Evolutionary conservation across 495 filamentous ascomycete genomes (phyloP).

Genomic region (Apodospora peruviana): DNA sequence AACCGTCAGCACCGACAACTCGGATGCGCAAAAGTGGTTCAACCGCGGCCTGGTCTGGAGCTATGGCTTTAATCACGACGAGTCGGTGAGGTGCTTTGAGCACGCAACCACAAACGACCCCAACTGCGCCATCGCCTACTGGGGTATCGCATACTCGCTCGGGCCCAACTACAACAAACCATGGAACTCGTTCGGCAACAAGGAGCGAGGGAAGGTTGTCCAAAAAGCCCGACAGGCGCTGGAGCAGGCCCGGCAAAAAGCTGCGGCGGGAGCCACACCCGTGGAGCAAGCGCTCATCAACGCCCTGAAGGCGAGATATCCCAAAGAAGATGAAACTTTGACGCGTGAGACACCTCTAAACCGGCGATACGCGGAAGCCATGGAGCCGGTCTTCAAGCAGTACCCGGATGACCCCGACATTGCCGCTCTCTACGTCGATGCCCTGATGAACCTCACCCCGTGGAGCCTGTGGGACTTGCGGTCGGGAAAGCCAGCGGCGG

Average conservation of each 20-base stretch:
- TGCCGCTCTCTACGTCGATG: constrained; percentile 56
- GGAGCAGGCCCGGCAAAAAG: constrained; percentile 33
- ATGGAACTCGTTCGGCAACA: constrained; percentile 58
- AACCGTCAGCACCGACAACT: constrained; percentile 36
- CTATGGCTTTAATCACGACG: constrained; percentile 63
- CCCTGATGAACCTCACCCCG: constrained; percentile 64
- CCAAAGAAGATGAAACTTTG: constrained; percentile 28
- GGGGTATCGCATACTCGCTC: constrained; percentile 60
- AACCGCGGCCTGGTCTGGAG: constrained; percentile 58
- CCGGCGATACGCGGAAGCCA: constrained; percentile 52
- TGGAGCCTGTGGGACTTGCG: constrained; percentile 62
- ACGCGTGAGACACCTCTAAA: constrained; percentile 50
- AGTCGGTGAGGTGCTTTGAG: constrained; percentile 54
- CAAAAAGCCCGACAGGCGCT: constrained; percentile 40
- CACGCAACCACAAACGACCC: constrained; percentile 48
- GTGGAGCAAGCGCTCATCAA: constrained; percentile 54
- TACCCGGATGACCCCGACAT: constrained; percentile 57
- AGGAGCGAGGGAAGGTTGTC: constrained; percentile 46
- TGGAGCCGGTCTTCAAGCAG: constrained; percentile 48
- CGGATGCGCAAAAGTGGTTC: constrained; percentile 53
- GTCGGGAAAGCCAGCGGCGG: constrained; percentile 49
- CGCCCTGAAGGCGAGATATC: constrained; percentile 53
- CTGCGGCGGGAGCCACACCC: constrained; percentile 13
- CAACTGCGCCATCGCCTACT: constrained; percentile 56
- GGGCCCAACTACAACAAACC: constrained; percentile 75